Evolutionary conservation across 352 stramenopile species (phyloP).

Genomic region (Pythium chondricola): DNA sequence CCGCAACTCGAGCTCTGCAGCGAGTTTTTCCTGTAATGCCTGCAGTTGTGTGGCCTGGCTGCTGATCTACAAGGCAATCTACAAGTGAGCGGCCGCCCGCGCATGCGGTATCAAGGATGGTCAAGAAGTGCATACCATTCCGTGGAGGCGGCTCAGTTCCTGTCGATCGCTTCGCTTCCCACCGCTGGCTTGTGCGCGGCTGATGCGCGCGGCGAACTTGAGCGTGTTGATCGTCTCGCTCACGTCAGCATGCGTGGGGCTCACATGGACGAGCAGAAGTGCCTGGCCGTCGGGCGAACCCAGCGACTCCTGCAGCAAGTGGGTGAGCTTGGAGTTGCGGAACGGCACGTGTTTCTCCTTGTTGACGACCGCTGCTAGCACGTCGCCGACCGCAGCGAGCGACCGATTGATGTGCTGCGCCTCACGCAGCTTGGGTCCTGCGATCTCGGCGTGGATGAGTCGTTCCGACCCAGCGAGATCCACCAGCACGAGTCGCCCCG

Average conservation of each 20-base stretch:
- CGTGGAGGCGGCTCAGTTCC: constrained; percentile 55
- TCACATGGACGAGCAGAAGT: constrained; percentile 66
- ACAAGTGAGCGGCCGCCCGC: no score
- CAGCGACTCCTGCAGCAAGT: constrained; percentile 75
- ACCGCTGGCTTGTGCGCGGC: constrained; percentile 30
- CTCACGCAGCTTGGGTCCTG: constrained; percentile 36
- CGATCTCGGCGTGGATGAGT: constrained; percentile 42
- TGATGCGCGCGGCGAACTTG: constrained; percentile 68
- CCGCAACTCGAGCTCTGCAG: constrained; percentile 49
- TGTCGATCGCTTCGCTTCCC: constrained; percentile 42
- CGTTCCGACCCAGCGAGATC: constrained; percentile 78
- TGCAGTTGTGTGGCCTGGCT: constrained; percentile 62
- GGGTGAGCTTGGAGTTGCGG: constrained; percentile 82
- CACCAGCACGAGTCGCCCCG: constrained; percentile 56
- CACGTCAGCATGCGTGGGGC: constrained; percentile 34
- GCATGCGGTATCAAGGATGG: no score
- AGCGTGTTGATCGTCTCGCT: constrained; percentile 73
- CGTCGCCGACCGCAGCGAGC: constrained; percentile 63
- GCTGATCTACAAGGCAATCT: constrained; percentile 28
- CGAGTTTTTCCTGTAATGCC: constrained; percentile 59
- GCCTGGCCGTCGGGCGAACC: constrained; percentile 32
- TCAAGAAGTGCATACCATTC: constrained; percentile 55
- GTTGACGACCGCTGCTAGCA: constrained; percentile 52
- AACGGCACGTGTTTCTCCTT: constrained; percentile 84
- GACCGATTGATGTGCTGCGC: constrained; percentile 82